Evolutionary conservation across 768 basidiomycete species (phyloP).

Genomic region (Dacryopinax primogenitus): DNA sequence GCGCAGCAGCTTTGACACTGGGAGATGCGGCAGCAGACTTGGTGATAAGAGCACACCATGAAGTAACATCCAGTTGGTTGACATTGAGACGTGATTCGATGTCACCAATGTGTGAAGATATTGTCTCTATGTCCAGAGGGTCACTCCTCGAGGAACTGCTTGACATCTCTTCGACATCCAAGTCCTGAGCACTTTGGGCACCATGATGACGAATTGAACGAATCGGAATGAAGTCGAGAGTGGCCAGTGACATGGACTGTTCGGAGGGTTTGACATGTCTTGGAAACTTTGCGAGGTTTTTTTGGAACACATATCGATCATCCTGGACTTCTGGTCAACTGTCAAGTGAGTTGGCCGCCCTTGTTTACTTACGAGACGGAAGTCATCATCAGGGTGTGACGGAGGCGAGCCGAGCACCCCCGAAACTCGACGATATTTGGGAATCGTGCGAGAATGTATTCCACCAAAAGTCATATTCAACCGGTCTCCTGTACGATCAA

Average conservation of each 20-base stretch:
- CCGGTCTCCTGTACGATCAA: slow-evolving; percentile 42
- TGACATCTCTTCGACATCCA: neutral
- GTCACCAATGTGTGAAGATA: neutral
- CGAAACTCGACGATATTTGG: slow-evolving; percentile 45
- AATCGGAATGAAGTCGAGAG: neutral
- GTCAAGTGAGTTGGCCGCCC: too few species aligned
- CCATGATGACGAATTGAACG: neutral
- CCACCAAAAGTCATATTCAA: slow-evolving; percentile 58
- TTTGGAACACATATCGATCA: neutral
- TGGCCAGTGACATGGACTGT: neutral
- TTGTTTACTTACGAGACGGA: neutral
- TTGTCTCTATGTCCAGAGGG: neutral
- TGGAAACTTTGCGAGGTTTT: neutral
- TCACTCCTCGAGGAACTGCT: neutral
- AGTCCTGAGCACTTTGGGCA: neutral
- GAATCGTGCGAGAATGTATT: slow-evolving; percentile 47
- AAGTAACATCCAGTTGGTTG: neutral
- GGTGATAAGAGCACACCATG: neutral
- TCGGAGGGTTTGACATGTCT: neutral
- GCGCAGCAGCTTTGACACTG: neutral
- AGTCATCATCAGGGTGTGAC: neutral
- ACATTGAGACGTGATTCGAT: neutral
- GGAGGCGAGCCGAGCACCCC: neutral
- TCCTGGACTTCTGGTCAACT: neutral
- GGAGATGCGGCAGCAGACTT: neutral